A percentile compares a stretch with the other conserved stretches of the same genome.
phyloP scores from a whole-genome alignment of 2,329 filamentous ascomycete genomes.

The Penicillium palitans region DNA sequence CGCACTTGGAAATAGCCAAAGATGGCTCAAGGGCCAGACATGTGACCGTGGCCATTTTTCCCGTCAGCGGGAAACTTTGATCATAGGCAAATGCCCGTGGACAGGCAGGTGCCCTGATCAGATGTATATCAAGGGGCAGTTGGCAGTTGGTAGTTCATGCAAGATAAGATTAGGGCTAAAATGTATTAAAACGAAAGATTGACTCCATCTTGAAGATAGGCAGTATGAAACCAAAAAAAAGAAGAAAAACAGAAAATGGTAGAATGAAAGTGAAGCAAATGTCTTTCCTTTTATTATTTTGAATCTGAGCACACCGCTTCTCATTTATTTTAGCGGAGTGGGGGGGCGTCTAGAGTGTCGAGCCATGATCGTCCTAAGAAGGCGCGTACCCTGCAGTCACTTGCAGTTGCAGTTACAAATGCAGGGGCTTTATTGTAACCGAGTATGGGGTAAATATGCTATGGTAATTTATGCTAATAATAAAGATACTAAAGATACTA shows the following conservation, averaged over 20 bases:
- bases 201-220: constrained; percentile 12
- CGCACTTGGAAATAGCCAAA: constrained; percentile 16
- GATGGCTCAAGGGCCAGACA: constrained; percentile 23
- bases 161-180: constrained; percentile 21
- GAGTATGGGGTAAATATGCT: background rate
- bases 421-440: constrained; percentile 13
- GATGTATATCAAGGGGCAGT: background rate
- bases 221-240: background rate
- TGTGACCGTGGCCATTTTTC: constrained; percentile 32
- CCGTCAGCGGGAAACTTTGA: constrained; percentile 4
- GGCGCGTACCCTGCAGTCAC: background rate
- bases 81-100: background rate
- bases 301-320: constrained; percentile 15
- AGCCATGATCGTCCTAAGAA: constrained; percentile 5
- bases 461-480: background rate
- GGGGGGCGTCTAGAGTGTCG: constrained; percentile 12
- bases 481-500: background rate
- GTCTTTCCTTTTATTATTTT: background rate
- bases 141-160: background rate
- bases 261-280: background rate
- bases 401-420: constrained; percentile 17
- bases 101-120: constrained; percentile 5
- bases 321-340: constrained; percentile 15
- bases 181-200: constrained; percentile 13
- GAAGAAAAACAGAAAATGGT: background rate